Evolutionary conservation across 2,329 filamentous ascomycete species (phyloP), one percentile per base, ranked within the genome.

Genomic region (Epichloe gansuensis): DNA sequence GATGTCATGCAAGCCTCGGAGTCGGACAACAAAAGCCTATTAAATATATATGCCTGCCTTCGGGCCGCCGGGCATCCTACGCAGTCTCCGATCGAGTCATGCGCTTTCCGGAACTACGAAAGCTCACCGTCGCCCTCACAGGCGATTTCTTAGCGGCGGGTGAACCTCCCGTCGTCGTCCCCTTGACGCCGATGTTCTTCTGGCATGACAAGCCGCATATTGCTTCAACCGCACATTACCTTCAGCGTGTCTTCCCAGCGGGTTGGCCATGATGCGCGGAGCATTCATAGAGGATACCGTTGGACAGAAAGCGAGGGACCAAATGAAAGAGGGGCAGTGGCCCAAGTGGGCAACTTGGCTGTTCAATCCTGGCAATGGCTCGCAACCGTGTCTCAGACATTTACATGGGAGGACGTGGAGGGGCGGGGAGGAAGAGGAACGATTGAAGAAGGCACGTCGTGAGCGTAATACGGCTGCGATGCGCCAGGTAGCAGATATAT

Each of bases 131-230:
- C 0, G 58, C 63, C 17, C 66, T 76, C 21, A 75, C 72, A 53
- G 62, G 67, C 1, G 64, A 69, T 15, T 78, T 75, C 52, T 23
- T 48, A 2, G 31, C 42, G 35, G 11, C 35, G 5, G 25, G 34
- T n/a, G 37, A 31, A 17, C 2, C 15, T 15, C 55, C 58, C 13
- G 61, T 80, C 0, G 25, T 8, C 11, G 38, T 55, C 7, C 73
- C 74, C 0, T 60, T 80, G 42, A 80, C 77, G 1, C 77, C 77
- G 0, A 67, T 80, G 51, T 80, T 78, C 63, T 78, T 80, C 58
- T 80, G 77, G 77, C 76, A 80, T 52, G 77, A 80, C 55, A 80
- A 80, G 57, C 76, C 77, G 0, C 77, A 80, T 52, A 54, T 80
- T 2, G 76, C 72, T 1, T 71, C 69, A 3, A 72, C 68, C 0